These are phyloP conservation scores for Helotiales sp. DNA, from an alignment of 2,329 filamentous ascomycete genomes.

Conservation along the genomic window DNA sequence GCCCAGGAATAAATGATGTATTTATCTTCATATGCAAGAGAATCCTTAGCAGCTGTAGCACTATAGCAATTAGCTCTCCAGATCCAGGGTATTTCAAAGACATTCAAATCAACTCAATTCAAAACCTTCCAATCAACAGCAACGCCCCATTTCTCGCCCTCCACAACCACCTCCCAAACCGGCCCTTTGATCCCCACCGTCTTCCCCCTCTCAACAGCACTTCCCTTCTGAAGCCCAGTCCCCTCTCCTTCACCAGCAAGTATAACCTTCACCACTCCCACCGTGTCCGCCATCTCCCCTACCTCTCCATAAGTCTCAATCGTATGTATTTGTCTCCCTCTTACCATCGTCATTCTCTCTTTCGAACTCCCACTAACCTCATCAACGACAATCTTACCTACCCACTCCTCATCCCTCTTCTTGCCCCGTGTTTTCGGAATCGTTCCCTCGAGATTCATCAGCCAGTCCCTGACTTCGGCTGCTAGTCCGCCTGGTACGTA, in stretches of 20 bases:
- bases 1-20: too few species aligned
- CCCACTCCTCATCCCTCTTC: constrained; percentile 35
- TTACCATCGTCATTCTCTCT: constrained; percentile 40
- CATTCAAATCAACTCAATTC: constrained; percentile 19
- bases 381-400: constrained; percentile 39
- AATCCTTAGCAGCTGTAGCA: not conserved
- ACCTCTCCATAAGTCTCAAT: constrained; percentile 4
- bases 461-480: constrained; percentile 54
- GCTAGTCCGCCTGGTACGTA: constrained; percentile 56
- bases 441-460: constrained; percentile 49
- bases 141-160: constrained; percentile 43
- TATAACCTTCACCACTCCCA: constrained; percentile 34
- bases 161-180: constrained; percentile 42
- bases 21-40: not conserved
- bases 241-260: constrained; percentile 41
- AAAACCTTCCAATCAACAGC: constrained; percentile 44
- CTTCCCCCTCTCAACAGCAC: constrained; percentile 35
- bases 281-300: constrained; percentile 28
- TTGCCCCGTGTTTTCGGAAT: constrained; percentile 24
- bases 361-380: constrained; percentile 36
- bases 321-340: constrained; percentile 33
- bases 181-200: constrained; percentile 42
- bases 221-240: constrained; percentile 36
- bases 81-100: constrained; percentile 4
- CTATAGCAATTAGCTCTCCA: not conserved